Evolutionary conservation across 257 asterid genomes (phyloP).

Genomic region (Datura wrightii): DNA sequence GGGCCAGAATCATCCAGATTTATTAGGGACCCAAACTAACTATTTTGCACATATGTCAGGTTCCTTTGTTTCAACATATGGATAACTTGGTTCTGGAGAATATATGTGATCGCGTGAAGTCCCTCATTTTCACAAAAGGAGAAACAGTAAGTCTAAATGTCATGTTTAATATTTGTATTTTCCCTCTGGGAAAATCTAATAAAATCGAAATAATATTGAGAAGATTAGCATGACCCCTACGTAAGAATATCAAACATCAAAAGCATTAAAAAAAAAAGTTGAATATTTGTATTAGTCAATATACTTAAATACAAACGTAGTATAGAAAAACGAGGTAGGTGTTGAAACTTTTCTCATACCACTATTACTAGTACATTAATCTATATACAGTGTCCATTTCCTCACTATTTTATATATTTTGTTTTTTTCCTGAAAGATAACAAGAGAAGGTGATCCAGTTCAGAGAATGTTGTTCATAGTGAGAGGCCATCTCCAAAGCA

Average conservation of each 20-base stretch:
- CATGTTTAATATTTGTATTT: neutral
- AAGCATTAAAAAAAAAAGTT: no score
- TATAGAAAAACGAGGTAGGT: no score
- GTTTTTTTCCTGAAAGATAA: conserved; percentile 48
- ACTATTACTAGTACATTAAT: no score
- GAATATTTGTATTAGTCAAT: no score
- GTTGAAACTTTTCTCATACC: no score
- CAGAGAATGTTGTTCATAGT: conserved; percentile 92
- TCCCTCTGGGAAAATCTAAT: no score
- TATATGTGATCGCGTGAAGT: conserved; percentile 92
- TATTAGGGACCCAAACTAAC: neutral
- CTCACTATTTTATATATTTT: no score
- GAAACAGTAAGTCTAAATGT: conserved; percentile 69
- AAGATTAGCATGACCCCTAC: no score
- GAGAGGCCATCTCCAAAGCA: conserved; percentile 95
- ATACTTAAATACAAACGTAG: no score
- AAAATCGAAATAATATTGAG: no score
- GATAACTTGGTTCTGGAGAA: conserved; percentile 91
- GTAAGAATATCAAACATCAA: no score
- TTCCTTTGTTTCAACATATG: conserved; percentile 96
- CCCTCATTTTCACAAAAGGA: conserved; percentile 91
- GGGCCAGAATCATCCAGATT: neutral
- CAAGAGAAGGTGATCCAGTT: conserved; percentile 95
- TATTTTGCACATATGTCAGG: conserved; percentile 49
- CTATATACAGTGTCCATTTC: no score